Conservation (phyloP, 371 early-diverging fungal genomes). For the Syncephalastrum monosporum region DNA sequence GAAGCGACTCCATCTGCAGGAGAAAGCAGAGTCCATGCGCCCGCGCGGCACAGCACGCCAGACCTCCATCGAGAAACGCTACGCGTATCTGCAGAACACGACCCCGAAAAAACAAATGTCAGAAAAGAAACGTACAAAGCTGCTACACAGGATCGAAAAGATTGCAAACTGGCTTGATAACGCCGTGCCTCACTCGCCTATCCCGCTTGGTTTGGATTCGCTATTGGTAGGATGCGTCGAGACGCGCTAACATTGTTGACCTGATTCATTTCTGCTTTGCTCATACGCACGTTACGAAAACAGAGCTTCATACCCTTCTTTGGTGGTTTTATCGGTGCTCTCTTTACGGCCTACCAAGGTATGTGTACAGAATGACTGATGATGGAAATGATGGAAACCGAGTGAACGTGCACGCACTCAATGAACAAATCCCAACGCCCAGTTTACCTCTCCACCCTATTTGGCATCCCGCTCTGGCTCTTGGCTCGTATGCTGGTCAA, state of each 20-base stretch:
- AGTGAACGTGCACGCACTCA: neutral
- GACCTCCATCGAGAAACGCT: constrained; percentile 12
- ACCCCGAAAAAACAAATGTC: constrained; percentile 22
- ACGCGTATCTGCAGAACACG: constrained; percentile 28
- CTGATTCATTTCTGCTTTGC: no score
- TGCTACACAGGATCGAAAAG: constrained; percentile 26
- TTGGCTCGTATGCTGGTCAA: constrained; percentile 37
- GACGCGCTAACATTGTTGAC: neutral
- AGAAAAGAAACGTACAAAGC: constrained; percentile 23
- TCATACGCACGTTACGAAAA: no score
- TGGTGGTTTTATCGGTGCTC: constrained; percentile 30
- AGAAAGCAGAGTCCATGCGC: constrained; percentile 25
- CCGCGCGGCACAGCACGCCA: constrained; percentile 18
- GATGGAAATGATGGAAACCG: neutral
- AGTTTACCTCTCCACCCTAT: constrained; percentile 38
- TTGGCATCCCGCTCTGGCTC: constrained; percentile 49
- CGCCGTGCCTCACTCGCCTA: constrained; percentile 44
- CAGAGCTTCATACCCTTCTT: constrained; percentile 43
- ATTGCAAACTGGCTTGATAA: constrained; percentile 40
- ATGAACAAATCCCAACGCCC: no score
- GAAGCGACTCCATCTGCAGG: constrained; percentile 22
- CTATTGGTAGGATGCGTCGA: constrained; percentile 25
- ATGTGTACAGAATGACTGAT: neutral
- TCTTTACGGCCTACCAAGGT: constrained; percentile 37
- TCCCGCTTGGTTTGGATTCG: constrained; percentile 45